Conservation (phyloP, 164 flowering plant genomes). For the Litsea cubeba region DNA sequence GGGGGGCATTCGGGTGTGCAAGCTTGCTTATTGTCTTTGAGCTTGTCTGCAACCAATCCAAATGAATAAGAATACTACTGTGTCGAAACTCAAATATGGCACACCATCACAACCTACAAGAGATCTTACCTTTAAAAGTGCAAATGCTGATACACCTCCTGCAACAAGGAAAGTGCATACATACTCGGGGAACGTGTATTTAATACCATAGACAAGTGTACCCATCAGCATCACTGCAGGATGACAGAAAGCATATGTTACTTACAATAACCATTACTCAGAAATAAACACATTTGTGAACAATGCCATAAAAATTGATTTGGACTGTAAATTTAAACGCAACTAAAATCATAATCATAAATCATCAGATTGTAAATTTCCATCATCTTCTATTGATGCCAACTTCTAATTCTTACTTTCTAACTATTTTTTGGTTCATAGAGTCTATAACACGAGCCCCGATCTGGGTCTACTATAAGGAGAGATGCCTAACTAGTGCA, state of each 20-base stretch:
- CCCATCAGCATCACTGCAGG: conserved; percentile 96
- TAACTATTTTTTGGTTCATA: no score
- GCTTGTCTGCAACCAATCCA: conserved; percentile 61
- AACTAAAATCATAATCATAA: no score
- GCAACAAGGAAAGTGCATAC: conserved; percentile 94
- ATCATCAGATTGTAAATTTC: no score
- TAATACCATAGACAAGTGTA: conserved; percentile 77
- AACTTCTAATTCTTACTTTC: no score
- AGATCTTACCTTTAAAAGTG: conserved; percentile 71
- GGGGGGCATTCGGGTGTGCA: conserved; percentile 95
- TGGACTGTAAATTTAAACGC: no score
- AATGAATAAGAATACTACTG: not conserved
- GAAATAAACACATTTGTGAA: not conserved
- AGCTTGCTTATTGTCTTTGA: conserved; percentile 92
- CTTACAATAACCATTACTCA: conserved; percentile 2
- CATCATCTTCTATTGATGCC: no score
- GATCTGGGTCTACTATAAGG: no score
- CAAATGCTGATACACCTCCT: conserved; percentile 94
- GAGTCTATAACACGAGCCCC: no score
- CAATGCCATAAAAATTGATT: no score
- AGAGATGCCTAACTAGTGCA: no score
- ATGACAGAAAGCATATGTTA: conserved; percentile 6
- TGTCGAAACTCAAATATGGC: not conserved
- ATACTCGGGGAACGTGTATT: conserved; percentile 82
- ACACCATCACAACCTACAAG: not conserved